Base-by-base conservation (phyloP, 148 eudicot genomes). In the Tetragonia tetragonoides region DNA sequence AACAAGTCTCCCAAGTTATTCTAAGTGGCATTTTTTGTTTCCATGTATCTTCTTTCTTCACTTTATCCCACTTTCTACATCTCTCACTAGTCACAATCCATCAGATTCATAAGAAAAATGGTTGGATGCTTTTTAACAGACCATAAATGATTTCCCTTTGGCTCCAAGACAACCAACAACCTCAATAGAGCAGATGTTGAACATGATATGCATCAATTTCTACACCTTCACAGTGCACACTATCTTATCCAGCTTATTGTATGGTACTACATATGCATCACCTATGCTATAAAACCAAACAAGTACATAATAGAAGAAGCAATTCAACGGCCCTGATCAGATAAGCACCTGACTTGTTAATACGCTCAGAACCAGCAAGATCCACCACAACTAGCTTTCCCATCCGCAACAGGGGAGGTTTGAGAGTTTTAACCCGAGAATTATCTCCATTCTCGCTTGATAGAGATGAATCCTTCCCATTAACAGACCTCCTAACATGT, bases 331-430 rank as follows among this genome's bases (percentile, higher is more conserved):
- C 23, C 72, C 23, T 70, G 24, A 14, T 66, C 24, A 14, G 46
- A 24, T 65, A 60, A 46, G 81, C 82, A 93, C 98, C 98, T 87
- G 97, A 93, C 82, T 93, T 93, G 67, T 91, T 84, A 68, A 91
- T 88, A 70, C 98, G 94, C 84, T 93, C 98, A 73, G 98, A 93
- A 78, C 98, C 98, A 34, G 98, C 98, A 75, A 93, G 97, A 84
- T 93, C 98, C 21, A 93, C 91, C 75, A 93, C 92, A 41, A 93
- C 89, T 63, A 93, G 92, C 82, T 91, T 93, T 75, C 97, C 87
- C 81, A 83, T 93, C 57, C 98, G 86, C 75, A 93, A 87, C 75
- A 90, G 74, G 10, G 91, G 79, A 72, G 96, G 85, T 86, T 89
- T 91, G 66, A 80, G 78, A 73, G 83, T 79, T 84, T 88, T 91